Conservation (phyloP, 305 asterid species). For the Fraxinus nigra region DNA sequence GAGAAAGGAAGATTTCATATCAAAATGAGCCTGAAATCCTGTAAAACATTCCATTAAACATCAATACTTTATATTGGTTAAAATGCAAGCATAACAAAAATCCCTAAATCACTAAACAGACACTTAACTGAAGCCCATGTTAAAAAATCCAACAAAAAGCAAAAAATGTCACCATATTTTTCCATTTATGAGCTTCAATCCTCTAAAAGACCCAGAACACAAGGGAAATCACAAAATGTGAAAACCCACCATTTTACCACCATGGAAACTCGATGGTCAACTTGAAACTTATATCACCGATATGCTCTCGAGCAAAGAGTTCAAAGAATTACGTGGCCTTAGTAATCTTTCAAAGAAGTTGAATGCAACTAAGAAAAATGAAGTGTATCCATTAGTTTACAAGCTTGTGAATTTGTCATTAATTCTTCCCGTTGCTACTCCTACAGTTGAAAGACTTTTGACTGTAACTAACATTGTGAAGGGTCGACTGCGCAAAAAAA, state of each 20-base stretch:
- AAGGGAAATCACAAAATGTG: too few relatives aligned
- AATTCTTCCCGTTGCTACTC: background rate
- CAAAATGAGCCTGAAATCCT: background rate
- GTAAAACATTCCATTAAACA: background rate
- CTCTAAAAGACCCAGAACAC: too few relatives aligned
- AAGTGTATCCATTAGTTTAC: background rate
- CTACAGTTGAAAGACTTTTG: background rate
- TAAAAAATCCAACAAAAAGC: background rate
- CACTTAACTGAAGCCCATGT: background rate
- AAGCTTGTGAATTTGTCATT: background rate
- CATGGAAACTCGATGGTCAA: background rate
- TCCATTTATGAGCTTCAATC: background rate
- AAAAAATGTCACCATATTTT: background rate
- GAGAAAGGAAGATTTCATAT: background rate
- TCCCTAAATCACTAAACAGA: background rate
- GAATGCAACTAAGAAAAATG: background rate
- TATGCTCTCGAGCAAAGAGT: background rate
- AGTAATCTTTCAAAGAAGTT: background rate
- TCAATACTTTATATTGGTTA: background rate
- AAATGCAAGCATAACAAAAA: background rate
- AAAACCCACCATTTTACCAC: too few relatives aligned
- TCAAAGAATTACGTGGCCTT: background rate
- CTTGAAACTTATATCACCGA: slow-evolving; percentile 2
- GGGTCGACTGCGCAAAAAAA: background rate
- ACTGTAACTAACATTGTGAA: background rate